Evolutionary conservation across 2,329 filamentous ascomycete genomes (phyloP), one percentile per base, ranked within the genome.

Genomic region (Talaromyces sp.): DNA sequence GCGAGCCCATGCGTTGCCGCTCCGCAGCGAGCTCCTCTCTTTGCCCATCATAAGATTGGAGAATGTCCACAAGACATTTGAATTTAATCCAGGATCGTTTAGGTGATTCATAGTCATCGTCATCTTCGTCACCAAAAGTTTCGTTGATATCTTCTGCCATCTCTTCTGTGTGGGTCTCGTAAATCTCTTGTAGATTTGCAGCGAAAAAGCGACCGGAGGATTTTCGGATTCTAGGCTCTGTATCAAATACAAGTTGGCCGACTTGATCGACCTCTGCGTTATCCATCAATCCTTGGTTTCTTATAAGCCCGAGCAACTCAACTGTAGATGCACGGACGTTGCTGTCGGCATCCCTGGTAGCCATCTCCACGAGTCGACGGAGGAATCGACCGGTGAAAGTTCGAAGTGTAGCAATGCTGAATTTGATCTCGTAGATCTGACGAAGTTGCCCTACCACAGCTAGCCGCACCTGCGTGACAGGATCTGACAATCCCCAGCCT

Each of bases 311-410:
- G 18, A 97, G 86, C 47, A 96, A 84, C 59, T 91, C 86, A 55
- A 99, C 89, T 8, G 91, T 89, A 6, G 87, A 84, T 7, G 92
- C 89, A 40, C 95, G 88, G 33, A 98, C 92, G 58, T 83, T 84
- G 14, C 89, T 80, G 68, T 99, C 95, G 0, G 89, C 85, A 74
- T 99, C 95, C 64, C 87, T 86, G 6, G 89, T 91, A 0, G 93
- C 93, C 81, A 99, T 97, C 77, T 99, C 95, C 30, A 98, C 89
- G 44, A 99, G 82, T 31, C 95, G 87, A 5, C 88, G 82, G 56
- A 93, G 85, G 75, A 98, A 99, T 55, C 92, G 85, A 73, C 98
- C 95, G 40, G 96, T 96, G 70, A 98, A 99, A 63, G 92, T 91
- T 61, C 92, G 90, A 58, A 99, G 81, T 1, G 85, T 85, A 52